These are phyloP conservation scores for Dendrobium huoshanense DNA, from an alignment of 106 monocot genomes.

Conservation along the genomic window DNA sequence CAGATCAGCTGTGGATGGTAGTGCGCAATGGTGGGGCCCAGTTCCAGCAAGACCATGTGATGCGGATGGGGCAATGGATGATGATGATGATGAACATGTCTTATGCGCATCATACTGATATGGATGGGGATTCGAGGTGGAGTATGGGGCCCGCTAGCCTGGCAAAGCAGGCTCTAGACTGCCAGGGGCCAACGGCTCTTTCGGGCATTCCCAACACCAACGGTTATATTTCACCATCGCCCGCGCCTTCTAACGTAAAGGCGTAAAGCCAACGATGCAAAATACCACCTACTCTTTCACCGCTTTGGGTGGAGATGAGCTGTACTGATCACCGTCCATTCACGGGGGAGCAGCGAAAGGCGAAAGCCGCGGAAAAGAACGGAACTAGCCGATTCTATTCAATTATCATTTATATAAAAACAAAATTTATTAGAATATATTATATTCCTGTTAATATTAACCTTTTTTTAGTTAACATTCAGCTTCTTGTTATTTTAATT, in stretches of 20 bases:
- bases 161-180: neutral
- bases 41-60: constrained; percentile 9
- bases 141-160: neutral
- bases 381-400: too few relatives aligned
- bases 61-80: neutral
- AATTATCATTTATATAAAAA: too few relatives aligned
- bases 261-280: too few relatives aligned
- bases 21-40: neutral
- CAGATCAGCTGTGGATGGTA: neutral
- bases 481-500: too few relatives aligned
- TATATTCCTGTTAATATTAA: too few relatives aligned
- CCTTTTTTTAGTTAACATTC: too few relatives aligned
- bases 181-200: neutral
- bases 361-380: too few relatives aligned
- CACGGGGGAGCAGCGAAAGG: too few relatives aligned
- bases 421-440: too few relatives aligned
- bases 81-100: neutral
- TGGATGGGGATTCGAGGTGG: neutral
- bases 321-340: too few relatives aligned
- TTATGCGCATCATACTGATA: neutral
- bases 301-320: too few relatives aligned
- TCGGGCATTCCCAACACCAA: neutral
- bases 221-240: neutral
- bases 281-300: too few relatives aligned
- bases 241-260: neutral